Base-by-base conservation (phyloP, 352 stramenopile species). In the Phytopythium ostracodes region DNA sequence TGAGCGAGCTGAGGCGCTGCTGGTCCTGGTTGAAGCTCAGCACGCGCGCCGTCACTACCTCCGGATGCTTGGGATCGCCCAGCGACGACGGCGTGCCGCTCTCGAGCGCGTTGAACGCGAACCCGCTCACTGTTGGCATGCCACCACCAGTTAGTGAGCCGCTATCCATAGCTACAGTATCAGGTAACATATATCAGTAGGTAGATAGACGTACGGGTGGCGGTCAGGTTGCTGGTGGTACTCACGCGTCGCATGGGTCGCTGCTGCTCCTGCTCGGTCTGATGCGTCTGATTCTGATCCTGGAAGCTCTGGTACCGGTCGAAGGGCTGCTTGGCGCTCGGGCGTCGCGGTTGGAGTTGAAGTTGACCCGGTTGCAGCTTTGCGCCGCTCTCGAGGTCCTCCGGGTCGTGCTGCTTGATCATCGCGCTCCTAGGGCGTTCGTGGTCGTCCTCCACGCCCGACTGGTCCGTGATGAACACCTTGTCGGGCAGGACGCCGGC, bases 61-160 rank as follows among this genome's bases (percentile, higher is more conserved):
- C 70, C 38, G 66, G 60, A 15, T 51, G 27, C 4, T 59, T 53
- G 27, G 57, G 18, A 8, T 66, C 67, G 5, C 63, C 67, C 10
- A 25, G 15, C 2, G 42, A 9, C 24, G 67, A 67, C 10, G 47
- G 60, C 14, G 59, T 63, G 38, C 53, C 53, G 18, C 47, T 54
- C 31, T 77, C 67, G 24, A 72, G 38, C 44, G 64, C 67, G 49
- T 77, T 77, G 50, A 75, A 77, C 7, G 67, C 70, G 51, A 77
- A 77, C 44, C 70, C 71, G 43, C 61, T 72, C 17, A 51, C 67
- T 77, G 51, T n/a, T 2, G 14, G 3, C 36, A 63, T 54, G 25
- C 12, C 22, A 56, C 31, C n/a, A 17, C 20, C 2, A 15, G 20
- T 47, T 4, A 29, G 46, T 53, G 11, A 8, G 46, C 31, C 22